A percentile compares a stretch with the other conserved stretches of the same genome.
These are phyloP conservation scores for Lenwebbia sp. DNA, from an alignment of 345 rosid species.

Conservation along the genomic window DNA sequence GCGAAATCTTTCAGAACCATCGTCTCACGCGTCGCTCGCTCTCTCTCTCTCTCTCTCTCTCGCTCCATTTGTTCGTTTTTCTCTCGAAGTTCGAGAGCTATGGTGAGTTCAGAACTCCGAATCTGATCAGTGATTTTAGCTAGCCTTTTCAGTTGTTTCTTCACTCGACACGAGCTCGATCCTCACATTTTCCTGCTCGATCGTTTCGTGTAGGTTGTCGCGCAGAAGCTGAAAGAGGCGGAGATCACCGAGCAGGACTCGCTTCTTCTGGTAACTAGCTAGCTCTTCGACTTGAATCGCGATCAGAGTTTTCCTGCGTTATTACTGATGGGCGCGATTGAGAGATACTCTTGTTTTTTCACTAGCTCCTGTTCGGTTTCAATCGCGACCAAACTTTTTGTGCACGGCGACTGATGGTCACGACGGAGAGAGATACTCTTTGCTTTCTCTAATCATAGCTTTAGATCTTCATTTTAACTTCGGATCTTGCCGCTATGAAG, in stretches of 20 bases:
- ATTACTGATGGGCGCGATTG: background rate
- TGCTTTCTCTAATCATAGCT: background rate
- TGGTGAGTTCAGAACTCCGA: background rate
- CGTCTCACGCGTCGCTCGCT: background rate
- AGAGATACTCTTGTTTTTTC: background rate
- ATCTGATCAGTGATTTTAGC: background rate
- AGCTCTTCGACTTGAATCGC: background rate
- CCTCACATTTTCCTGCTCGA: background rate
- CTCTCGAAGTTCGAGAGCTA: background rate
- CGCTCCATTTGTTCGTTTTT: too few species aligned
- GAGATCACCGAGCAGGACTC: constrained; percentile 97
- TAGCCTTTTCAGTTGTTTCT: background rate
- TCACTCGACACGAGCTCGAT: background rate
- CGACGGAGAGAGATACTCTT: background rate
- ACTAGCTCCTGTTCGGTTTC: background rate
- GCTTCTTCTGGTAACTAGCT: constrained; percentile 70
- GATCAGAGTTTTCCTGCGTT: background rate
- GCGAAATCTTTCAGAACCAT: background rate
- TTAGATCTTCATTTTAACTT: background rate
- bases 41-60: background rate
- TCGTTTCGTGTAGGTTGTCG: constrained; percentile 43
- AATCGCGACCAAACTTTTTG: background rate
- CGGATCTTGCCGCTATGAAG: background rate
- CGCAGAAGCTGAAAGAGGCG: constrained; percentile 79
- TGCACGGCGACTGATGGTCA: background rate